Conservation (phyloP, 2,329 filamentous ascomycete species). For the Hypomyces perniciosus region DNA sequence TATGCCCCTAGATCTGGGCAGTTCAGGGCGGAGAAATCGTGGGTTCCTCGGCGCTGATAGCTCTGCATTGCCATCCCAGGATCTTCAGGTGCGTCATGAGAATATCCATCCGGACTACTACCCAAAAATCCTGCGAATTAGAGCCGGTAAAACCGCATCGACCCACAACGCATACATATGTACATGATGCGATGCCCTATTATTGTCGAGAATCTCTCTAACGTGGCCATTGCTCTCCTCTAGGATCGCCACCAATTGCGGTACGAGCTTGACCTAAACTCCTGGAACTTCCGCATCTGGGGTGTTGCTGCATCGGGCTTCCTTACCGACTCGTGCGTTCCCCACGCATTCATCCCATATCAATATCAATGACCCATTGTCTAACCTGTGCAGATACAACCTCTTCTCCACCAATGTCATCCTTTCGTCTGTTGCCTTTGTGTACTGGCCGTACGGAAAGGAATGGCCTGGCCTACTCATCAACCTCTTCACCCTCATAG, state of each 20-base stretch:
- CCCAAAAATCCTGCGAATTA: too few species aligned
- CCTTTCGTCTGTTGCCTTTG: constrained; percentile 45
- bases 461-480: constrained; percentile 42
- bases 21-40: constrained; percentile 35
- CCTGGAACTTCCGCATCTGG: constrained; percentile 50
- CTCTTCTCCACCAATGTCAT: constrained; percentile 51
- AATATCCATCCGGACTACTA: too few species aligned
- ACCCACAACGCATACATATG: background rate
- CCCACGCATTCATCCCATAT: background rate
- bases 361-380: background rate
- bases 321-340: constrained; percentile 45
- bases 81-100: constrained; percentile 37
- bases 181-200: background rate
- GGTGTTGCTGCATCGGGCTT: constrained; percentile 50
- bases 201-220: background rate
- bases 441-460: constrained; percentile 43
- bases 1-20: constrained; percentile 26
- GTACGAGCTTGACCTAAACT: constrained; percentile 49
- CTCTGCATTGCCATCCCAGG: constrained; percentile 43
- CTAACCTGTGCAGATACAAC: constrained; percentile 37
- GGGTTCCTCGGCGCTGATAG: constrained; percentile 46
- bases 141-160: too few species aligned
- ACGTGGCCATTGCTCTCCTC: background rate
- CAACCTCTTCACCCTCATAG: constrained; percentile 47
- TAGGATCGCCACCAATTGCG: constrained; percentile 47